These are phyloP conservation scores for Iris pallida DNA, from an alignment of 116 monocot species.

Conservation along the genomic window DNA sequence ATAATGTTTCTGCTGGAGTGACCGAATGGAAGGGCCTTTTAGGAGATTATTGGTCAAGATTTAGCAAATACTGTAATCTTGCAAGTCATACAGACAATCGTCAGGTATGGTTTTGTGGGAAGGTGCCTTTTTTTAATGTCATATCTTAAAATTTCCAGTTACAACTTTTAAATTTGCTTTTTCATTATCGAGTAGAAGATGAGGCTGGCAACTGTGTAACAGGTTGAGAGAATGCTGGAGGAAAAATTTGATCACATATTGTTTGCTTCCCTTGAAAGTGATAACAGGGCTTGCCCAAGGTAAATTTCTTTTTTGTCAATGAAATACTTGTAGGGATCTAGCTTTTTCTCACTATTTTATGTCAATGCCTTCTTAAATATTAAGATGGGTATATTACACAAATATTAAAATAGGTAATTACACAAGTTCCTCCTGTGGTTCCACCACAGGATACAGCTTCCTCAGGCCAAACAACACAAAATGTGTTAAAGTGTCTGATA, in stretches of 20 bases:
- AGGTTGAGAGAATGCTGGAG: slow-evolving; percentile 95
- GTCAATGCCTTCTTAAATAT: too few species aligned
- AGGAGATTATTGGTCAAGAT: slow-evolving; percentile 87
- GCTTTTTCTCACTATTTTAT: too few species aligned
- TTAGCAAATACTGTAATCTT: slow-evolving; percentile 69
- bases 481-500: too few species aligned
- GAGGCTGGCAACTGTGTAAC: slow-evolving; percentile 7
- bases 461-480: too few species aligned
- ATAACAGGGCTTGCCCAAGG: slow-evolving; percentile 79
- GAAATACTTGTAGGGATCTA: not conserved
- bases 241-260: slow-evolving; percentile 69
- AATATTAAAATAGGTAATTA: too few species aligned
- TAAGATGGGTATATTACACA: too few species aligned
- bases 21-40: slow-evolving; percentile 96
- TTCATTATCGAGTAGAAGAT: not conserved
- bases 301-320: slow-evolving; percentile 19
- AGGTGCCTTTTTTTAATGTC: not conserved
- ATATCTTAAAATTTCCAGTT: not conserved
- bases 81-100: slow-evolving; percentile 48
- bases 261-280: slow-evolving; percentile 43
- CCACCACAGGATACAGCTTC: too few species aligned
- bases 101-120: slow-evolving; percentile 40
- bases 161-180: not conserved
- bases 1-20: slow-evolving; percentile 86
- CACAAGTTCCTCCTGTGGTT: too few species aligned